Conservation (phyloP, 352 stramenopile species). For the Peronosclerospora sorghi region DNA sequence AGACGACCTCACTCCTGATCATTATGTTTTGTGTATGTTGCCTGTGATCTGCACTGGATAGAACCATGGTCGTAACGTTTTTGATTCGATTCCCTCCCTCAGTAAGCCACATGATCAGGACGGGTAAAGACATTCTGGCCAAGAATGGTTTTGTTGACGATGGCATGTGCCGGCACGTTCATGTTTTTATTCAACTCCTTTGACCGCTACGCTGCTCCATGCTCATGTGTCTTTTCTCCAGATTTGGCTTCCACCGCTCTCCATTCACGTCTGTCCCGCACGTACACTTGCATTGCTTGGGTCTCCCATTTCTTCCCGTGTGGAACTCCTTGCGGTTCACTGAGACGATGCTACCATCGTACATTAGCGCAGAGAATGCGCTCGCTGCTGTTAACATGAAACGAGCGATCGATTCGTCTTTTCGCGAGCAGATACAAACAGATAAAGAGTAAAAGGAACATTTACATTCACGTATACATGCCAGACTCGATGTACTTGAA, state of each 20-base stretch:
- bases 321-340: slow-evolving; percentile 61
- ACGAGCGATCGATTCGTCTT: slow-evolving; percentile 9
- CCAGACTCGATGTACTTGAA: slow-evolving; percentile 85
- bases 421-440: slow-evolving; percentile 8
- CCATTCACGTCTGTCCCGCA: slow-evolving; percentile 65
- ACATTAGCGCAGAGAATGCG: slow-evolving; percentile 41
- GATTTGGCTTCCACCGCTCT: slow-evolving; percentile 60
- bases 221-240: slow-evolving; percentile 4
- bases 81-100: neutral
- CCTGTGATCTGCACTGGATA: neutral
- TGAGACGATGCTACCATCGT: slow-evolving; percentile 40
- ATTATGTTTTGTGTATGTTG: slow-evolving; percentile 34
- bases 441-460: slow-evolving; percentile 18
- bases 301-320: slow-evolving; percentile 39
- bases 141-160: slow-evolving; percentile 28
- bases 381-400: slow-evolving; percentile 18
- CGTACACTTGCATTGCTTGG: slow-evolving; percentile 63
- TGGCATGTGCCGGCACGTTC: slow-evolving; percentile 22
- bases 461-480: slow-evolving; percentile 23
- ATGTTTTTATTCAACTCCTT: no score
- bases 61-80: neutral
- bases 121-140: slow-evolving; percentile 35
- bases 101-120: slow-evolving; percentile 55
- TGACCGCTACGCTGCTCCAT: neutral
- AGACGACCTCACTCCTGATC: slow-evolving; percentile 28